A percentile compares a stretch with the other conserved stretches of the same genome.
These are phyloP conservation scores for Erysiphe pulchra DNA, from an alignment of 2,329 filamentous ascomycete species.

Conservation along the genomic window DNA sequence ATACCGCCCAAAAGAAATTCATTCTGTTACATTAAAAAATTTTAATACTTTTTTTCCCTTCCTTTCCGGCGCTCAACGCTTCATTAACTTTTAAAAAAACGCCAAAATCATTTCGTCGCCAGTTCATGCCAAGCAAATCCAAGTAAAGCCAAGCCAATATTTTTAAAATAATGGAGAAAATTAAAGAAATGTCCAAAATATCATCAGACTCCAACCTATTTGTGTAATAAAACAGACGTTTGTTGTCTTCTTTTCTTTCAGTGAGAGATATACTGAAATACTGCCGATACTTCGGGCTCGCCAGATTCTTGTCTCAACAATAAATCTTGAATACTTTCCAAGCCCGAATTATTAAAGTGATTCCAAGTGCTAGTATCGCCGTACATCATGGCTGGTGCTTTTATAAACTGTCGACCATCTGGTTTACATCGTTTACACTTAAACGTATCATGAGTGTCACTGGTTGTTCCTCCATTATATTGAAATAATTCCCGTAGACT, in stretches of 20 bases:
- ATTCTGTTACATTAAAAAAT: too few species aligned
- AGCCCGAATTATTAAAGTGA: slow-evolving; percentile 63
- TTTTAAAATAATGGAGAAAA: background rate
- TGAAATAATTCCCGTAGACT: slow-evolving; percentile 83
- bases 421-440: slow-evolving; percentile 89
- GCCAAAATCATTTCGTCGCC: too few species aligned
- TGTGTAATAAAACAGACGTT: too few species aligned
- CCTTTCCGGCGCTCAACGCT: too few species aligned
- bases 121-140: too few species aligned
- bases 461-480: slow-evolving; percentile 60
- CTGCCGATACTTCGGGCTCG: slow-evolving; percentile 63
- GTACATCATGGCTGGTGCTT: slow-evolving; percentile 85
- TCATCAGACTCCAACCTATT: too few species aligned
- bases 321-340: slow-evolving; percentile 73
- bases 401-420: slow-evolving; percentile 66
- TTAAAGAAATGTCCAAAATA: too few species aligned
- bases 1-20: too few species aligned
- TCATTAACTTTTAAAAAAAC: too few species aligned
- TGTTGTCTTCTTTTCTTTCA: slow-evolving; percentile 12
- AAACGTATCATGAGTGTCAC: slow-evolving; percentile 95
- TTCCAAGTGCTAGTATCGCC: slow-evolving; percentile 99
- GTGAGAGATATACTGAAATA: slow-evolving; percentile 98
- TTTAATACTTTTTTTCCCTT: too few species aligned
- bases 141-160: too few species aligned
- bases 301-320: slow-evolving; percentile 63